These are phyloP conservation scores for Chimonanthus praecox DNA, from an alignment of 164 flowering plant genomes.

Conservation along the genomic window DNA sequence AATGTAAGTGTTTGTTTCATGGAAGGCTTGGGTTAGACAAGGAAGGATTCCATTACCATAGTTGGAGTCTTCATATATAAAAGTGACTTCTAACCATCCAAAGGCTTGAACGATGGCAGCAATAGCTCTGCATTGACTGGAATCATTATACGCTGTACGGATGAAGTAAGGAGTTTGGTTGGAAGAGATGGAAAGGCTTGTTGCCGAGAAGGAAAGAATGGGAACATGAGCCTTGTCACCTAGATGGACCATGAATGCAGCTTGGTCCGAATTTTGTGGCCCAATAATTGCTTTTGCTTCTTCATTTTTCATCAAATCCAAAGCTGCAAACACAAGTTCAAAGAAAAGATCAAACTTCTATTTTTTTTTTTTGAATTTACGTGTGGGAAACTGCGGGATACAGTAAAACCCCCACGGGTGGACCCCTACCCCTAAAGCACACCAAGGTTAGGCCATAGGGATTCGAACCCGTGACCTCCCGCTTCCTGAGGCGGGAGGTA, in stretches of 20 bases:
- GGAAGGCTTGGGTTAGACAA: slow-evolving; percentile 10
- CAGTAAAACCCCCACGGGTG: too few species aligned
- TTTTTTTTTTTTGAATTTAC: too few species aligned
- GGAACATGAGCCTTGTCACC: slow-evolving; percentile 22
- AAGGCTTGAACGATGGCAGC: slow-evolving; percentile 11
- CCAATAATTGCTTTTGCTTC: slow-evolving; percentile 27
- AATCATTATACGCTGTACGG: slow-evolving; percentile 11
- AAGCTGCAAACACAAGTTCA: background rate
- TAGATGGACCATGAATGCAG: slow-evolving; percentile 14
- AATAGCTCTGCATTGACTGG: slow-evolving; percentile 19
- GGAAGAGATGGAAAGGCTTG: slow-evolving; percentile 10
- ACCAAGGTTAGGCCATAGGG: too few species aligned
- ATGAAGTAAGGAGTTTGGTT: slow-evolving; percentile 16
- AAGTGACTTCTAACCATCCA: slow-evolving; percentile 14
- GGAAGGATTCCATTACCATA: slow-evolving; percentile 19
- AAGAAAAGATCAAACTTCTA: too few species aligned
- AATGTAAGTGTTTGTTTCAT: background rate
- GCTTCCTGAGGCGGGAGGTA: too few species aligned
- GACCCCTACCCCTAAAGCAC: too few species aligned
- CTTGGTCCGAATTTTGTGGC: slow-evolving; percentile 17
- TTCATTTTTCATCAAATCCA: slow-evolving; percentile 14
- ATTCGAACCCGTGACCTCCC: too few species aligned
- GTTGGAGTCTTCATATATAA: slow-evolving; percentile 19
- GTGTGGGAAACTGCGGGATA: too few species aligned
- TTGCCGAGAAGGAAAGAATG: slow-evolving; percentile 16